These are phyloP conservation scores for Rosa lucieae DNA, from an alignment of 306 rosid genomes.

Conservation along the genomic window DNA sequence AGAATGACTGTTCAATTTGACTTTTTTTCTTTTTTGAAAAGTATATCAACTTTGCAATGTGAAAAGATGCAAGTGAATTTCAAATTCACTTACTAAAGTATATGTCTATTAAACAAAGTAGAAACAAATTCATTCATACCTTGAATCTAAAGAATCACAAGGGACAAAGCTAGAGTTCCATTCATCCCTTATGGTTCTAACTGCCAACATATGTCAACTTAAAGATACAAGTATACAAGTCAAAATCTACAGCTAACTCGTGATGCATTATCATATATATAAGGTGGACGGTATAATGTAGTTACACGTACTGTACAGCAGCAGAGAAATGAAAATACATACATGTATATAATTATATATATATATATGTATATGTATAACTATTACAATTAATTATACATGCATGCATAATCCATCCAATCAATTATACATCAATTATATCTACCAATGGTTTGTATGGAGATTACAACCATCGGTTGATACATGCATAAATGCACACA, in stretches of 20 bases:
- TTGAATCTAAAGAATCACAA: not conserved
- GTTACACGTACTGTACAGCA: no score
- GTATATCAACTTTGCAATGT: not conserved
- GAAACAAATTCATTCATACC: not conserved
- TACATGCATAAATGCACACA: no score
- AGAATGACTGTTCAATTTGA: not conserved
- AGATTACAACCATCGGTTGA: no score
- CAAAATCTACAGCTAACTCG: not conserved
- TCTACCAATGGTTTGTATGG: no score
- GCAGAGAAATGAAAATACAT: no score
- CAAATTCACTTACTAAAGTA: not conserved
- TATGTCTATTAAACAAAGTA: not conserved
- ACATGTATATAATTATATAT: no score
- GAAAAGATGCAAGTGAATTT: conserved; percentile 7
- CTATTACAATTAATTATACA: no score
- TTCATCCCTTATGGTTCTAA: conserved; percentile 9
- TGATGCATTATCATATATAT: not conserved
- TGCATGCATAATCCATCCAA: no score
- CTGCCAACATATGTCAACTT: not conserved
- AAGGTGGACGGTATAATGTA: no score
- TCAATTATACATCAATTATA: no score
- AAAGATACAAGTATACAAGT: not conserved
- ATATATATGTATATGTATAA: no score
- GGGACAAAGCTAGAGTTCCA: not conserved
- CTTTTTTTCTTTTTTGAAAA: not conserved